phyloP scores from a whole-genome alignment of 768 basidiomycete species.

The Goffeauzyma gilvescens region DNA sequence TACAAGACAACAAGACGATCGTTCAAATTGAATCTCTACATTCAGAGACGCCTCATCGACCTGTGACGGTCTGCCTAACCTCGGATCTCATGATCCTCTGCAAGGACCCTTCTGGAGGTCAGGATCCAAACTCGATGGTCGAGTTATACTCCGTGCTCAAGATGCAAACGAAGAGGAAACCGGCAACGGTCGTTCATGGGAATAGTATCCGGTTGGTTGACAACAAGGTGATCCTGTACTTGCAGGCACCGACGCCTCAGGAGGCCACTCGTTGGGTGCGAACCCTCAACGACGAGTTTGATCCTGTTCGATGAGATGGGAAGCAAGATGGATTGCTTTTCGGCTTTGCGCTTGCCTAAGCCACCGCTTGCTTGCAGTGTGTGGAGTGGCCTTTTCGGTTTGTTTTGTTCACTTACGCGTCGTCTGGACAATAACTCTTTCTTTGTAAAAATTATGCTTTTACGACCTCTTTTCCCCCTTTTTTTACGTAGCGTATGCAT shows the following conservation, averaged over 20 bases:
- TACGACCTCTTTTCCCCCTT: too few relatives aligned
- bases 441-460: too few relatives aligned
- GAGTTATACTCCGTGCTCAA: slow-evolving; percentile 93
- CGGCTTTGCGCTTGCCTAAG: too few relatives aligned
- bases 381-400: too few relatives aligned
- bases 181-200: slow-evolving; percentile 73
- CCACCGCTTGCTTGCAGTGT: too few relatives aligned
- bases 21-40: slow-evolving; percentile 81
- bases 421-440: too few relatives aligned
- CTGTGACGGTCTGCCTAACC: slow-evolving; percentile 59
- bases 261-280: slow-evolving; percentile 9
- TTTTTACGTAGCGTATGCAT: too few relatives aligned
- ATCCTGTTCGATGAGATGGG: slow-evolving; percentile 4
- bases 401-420: too few relatives aligned
- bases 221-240: slow-evolving; percentile 21
- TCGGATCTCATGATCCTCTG: slow-evolving; percentile 86
- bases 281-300: slow-evolving; percentile 11
- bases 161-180: slow-evolving; percentile 82
- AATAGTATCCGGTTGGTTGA: slow-evolving; percentile 36
- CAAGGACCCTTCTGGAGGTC: slow-evolving; percentile 63
- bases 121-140: slow-evolving; percentile 52
- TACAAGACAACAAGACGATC: slow-evolving; percentile 37
- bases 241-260: slow-evolving; percentile 5
- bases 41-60: slow-evolving; percentile 62
- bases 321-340: too few relatives aligned